Evolutionary conservation across 371 early-diverging fungal species (phyloP), one percentile per base, ranked within the genome.

Genomic region (Mucor racemosus): DNA sequence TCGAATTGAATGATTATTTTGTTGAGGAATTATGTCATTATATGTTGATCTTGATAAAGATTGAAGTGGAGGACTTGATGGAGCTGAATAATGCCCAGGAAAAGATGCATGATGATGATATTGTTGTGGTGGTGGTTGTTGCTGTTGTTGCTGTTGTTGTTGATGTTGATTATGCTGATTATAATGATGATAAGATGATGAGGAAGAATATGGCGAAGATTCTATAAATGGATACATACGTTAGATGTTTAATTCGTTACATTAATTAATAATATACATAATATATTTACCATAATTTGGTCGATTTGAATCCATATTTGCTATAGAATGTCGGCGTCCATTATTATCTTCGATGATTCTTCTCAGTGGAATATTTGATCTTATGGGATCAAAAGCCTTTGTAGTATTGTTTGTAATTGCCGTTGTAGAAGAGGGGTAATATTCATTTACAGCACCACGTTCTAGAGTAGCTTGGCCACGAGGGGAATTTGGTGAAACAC

Each of bases 401-500:
- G 13, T 50, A 4, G 10, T 26, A 8, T 3, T 42, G n/a, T 7
- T n/a, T 42, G 42, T n/a, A 44, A 17, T 3, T 17, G 31, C 14
- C 17, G 36, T 14, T 36, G 17, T 35, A 13, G n/a, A 26, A 17
- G 46, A 33, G 8, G 62, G 53, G 26, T 31, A 53, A 40, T 62
- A 54, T 53, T 53, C 62, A 54, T 55, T 55, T 55, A 19, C 36
- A 58, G 13, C 15, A 58, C n/a, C 64, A 56, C 64, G 56, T 64
- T 64, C 54, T 64, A 56, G 17, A 17, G 40, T 62, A 53, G 56
- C 34, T 42, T 56, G 41, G 38, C 34, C 55, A 56, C 57, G 56
- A 42, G 57, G 64, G 64, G 57, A 64, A 35, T 64, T 44, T 64
- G 64, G 57, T 56, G 64, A 64, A 64, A 64, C 57, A 42, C 64